Base-by-base conservation (phyloP, 2,329 filamentous ascomycete species). In the Myriosclerotinia duriaeana region DNA sequence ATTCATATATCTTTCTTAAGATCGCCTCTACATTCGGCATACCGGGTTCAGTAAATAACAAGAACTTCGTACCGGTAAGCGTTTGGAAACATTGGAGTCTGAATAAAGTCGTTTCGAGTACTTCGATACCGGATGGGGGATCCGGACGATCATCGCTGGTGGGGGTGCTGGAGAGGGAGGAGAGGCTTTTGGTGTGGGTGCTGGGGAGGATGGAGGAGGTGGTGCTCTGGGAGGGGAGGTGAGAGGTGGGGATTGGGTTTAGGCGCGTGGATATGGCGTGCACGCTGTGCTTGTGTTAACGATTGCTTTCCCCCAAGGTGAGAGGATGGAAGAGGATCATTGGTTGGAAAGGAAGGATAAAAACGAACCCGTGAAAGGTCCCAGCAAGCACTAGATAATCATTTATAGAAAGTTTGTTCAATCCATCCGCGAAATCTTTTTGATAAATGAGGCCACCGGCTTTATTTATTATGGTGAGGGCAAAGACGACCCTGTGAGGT, bases 381-480 rank as follows among this genome's bases (percentile, higher is more conserved):
- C 95, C 95, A 8, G 95, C 95, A 38, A 99, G 87, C 72, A 98
- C 94, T 42, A 99, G 89, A 77, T 96, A 96, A 83, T 99, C 95
- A 78, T 99, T 99, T 73, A 92, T 94, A 72, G 87, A 91, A 73
- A 99, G 88, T 77, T 94, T 92, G 78, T 91, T 91, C 68, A 99
- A 85, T 55, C 86, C 90, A 53, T 94, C 87, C 74, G 93, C 89
- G 78, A 99, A 98, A 76, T 92, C 91, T 74, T 93, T 92, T 80
- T 98, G 94, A 83, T 96, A 99, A 79, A 99, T 89, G 64, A 99
- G 85, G 74, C 95, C 95, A 68, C 93, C 95, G 71, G 95, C 93
- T 85, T 99, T 99, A 84, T 97, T 98, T 83, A 99, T 97, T 78
- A 99, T 90, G 78, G 98, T 93, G 76, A 99, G 89, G 67, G 93